Conservation (phyloP, 192 early-diverging fungal genomes). For the Podochytrium sp. region DNA sequence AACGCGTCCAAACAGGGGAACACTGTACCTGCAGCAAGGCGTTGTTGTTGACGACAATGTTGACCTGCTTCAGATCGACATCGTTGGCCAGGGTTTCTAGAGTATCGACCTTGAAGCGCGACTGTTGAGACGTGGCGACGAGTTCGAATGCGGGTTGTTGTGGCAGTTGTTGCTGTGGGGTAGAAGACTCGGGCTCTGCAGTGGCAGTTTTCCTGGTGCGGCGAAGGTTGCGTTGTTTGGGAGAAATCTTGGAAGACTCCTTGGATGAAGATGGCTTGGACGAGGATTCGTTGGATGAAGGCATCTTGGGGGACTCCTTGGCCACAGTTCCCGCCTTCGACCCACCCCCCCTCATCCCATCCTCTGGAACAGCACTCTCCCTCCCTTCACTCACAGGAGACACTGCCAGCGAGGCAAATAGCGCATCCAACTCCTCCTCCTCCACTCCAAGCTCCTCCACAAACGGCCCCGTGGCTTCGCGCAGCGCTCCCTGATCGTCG, state of each 20-base stretch:
- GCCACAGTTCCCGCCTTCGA: no score
- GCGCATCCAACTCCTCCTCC: neutral
- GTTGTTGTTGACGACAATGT: constrained; percentile 69
- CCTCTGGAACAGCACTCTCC: no score
- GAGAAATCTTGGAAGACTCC: no score
- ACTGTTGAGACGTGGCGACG: constrained; percentile 59
- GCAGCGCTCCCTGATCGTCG: neutral
- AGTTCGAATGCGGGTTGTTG: neutral
- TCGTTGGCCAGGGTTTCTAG: constrained; percentile 79
- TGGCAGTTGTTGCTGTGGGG: neutral
- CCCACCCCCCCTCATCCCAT: no score
- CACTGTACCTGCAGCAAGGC: constrained; percentile 69
- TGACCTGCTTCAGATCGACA: constrained; percentile 75
- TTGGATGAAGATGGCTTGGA: no score
- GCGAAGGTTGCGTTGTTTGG: no score
- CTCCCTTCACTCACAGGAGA: no score
- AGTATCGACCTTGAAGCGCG: constrained; percentile 85
- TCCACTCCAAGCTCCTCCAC: neutral
- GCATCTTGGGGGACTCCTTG: no score
- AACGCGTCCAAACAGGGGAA: no score
- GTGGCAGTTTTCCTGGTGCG: no score
- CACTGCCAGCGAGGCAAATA: neutral
- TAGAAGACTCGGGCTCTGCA: no score
- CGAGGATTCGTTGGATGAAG: no score
- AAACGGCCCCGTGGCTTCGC: neutral